Evolutionary conservation across 1,284 basidiomycete species (phyloP).

Genomic region (Tilletia caries): DNA sequence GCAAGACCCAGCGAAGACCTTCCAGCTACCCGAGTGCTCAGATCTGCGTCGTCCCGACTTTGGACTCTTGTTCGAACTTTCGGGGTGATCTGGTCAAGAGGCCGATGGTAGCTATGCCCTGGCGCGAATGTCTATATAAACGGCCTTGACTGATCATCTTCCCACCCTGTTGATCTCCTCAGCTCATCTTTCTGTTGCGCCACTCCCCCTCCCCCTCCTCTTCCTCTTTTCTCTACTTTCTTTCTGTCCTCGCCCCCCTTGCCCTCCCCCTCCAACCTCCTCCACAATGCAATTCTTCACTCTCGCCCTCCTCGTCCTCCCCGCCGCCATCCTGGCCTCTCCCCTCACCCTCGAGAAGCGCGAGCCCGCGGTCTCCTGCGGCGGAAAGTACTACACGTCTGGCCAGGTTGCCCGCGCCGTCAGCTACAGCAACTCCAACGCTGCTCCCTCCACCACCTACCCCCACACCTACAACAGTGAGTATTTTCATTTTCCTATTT

Average conservation of each 20-base stretch:
- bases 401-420: constrained; percentile 31
- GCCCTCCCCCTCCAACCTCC: constrained; percentile 5
- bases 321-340: constrained; percentile 26
- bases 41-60: no score
- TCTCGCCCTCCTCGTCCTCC: constrained; percentile 28
- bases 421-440: constrained; percentile 27
- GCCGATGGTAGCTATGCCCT: no score
- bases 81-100: no score
- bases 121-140: no score
- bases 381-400: constrained; percentile 24
- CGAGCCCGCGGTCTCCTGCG: constrained; percentile 31
- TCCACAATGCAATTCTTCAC: constrained; percentile 30
- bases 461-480: constrained; percentile 34
- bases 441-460: constrained; percentile 26
- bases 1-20: no score
- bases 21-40: no score
- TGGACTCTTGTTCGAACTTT: no score
- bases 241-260: constrained; percentile 8
- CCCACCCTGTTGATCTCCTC: neutral
- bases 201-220: neutral
- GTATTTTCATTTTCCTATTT: neutral
- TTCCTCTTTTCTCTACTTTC: neutral
- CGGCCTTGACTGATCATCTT: neutral
- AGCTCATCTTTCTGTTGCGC: neutral
- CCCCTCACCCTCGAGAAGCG: constrained; percentile 26